Evolutionary conservation across 1,284 basidiomycete species (phyloP).

Genomic region (Fomitopsis pinicola): DNA sequence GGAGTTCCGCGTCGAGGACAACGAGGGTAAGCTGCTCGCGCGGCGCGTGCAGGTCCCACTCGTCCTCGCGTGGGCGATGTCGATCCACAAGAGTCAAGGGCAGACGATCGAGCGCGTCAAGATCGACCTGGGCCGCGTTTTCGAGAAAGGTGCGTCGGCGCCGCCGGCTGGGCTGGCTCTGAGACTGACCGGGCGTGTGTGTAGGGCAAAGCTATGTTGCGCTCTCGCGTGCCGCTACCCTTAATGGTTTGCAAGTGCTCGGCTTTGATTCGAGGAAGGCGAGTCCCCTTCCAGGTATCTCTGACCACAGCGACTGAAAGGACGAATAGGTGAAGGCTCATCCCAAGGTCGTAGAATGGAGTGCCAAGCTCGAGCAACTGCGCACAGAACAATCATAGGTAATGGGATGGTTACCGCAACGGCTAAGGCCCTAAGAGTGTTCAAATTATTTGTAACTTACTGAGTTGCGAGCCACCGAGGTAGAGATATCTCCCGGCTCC

Average conservation of each 20-base stretch:
- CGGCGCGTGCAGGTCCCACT: conserved; percentile 65
- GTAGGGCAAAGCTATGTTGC: conserved; percentile 93
- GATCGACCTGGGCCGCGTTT: conserved; percentile 76
- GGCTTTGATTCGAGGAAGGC: conserved; percentile 83
- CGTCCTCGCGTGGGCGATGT: conserved; percentile 91
- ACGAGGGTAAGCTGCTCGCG: conserved; percentile 33
- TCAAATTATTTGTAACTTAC: conserved; percentile 7
- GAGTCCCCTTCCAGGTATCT: not conserved
- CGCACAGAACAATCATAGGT: not conserved
- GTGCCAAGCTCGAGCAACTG: conserved; percentile 45
- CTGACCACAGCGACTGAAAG: not conserved
- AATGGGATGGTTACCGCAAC: too few species aligned
- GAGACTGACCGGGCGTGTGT: not conserved
- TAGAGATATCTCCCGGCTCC: not conserved
- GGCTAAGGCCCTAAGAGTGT: conserved; percentile 1
- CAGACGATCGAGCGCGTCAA: conserved; percentile 86
- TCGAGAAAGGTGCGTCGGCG: conserved; percentile 75
- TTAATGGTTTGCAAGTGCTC: conserved; percentile 88
- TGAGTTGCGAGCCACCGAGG: not conserved
- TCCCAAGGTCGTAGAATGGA: conserved; percentile 67
- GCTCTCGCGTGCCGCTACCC: conserved; percentile 87
- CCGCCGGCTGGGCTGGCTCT: not conserved
- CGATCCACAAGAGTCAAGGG: conserved; percentile 93
- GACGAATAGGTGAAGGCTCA: conserved; percentile 58
- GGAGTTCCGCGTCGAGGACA: conserved; percentile 43